Evolutionary conservation across 163 green algal species (phyloP), one percentile per base, ranked within the genome.

Genomic region (Scenedesmus sp.): DNA sequence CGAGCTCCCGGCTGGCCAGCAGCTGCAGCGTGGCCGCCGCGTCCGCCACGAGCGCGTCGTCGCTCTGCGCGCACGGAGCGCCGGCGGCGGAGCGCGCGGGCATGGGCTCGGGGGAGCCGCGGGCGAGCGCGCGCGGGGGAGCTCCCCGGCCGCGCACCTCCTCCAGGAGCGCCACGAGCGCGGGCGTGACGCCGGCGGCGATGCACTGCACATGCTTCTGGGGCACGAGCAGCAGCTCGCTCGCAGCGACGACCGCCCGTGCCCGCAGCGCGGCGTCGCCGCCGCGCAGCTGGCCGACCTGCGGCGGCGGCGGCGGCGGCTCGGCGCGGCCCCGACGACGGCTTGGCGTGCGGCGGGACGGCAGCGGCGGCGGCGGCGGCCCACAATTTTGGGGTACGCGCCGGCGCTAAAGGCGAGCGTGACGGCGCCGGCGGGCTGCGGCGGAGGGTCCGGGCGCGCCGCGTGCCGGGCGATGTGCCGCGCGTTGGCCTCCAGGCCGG

Each of bases 341-440:
- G n/a, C n/a, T n/a, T n/a, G n/a, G n/a, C n/a, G n/a, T n/a, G n/a
- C n/a, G n/a, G n/a, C n/a, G n/a, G n/a, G n/a, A n/a, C n/a, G n/a
- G 3, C 26, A 28, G 18, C 57, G 3, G 36, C 22, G n/a, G 29
- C 42, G 15, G 10, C 0, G 22, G 14, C 26, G 0, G 10, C 82
- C 80, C 20, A 91, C 86, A 63, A 91, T 84, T 34, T 91, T 89
- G 39, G 75, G 64, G 34, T 81, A 91, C 0, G 86, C 86, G 1
- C 73, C 62, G 7, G 60, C 76, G 14, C 84, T 84, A 75, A 89
- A 91, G 2, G 75, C 86, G 3, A 75, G 42, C 18, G 86, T 91
- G 1, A 91, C 82, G 17, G 78, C 60, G 10, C 72, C 85, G 4
- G 77, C 57, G 3, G 77, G n/a, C 2, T 78, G 58, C 1, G 77